Percentiles rank a stretch among this genome's conserved stretches.
These are phyloP conservation scores for Yarrowia sp. DNA, from an alignment of 805 yeast species.

Conservation along the genomic window DNA sequence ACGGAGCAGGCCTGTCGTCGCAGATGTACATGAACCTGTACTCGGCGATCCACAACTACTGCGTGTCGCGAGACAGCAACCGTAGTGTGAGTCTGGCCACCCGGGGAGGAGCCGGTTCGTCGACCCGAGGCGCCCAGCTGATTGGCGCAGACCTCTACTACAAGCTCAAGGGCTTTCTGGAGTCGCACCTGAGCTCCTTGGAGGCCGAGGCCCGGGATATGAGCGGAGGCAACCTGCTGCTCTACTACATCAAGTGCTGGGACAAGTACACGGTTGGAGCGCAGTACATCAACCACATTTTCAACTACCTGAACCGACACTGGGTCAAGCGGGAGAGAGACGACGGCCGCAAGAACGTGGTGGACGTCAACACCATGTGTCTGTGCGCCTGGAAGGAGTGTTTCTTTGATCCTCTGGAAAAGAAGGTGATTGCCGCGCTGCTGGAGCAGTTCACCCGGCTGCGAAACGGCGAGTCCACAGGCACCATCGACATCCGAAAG, in stretches of 20 bases:
- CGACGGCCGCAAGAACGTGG: slow-evolving; percentile 88
- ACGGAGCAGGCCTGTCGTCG: slow-evolving; percentile 49
- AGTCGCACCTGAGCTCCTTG: slow-evolving; percentile 54
- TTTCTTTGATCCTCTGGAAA: slow-evolving; percentile 73
- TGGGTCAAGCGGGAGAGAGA: slow-evolving; percentile 97
- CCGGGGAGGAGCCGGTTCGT: slow-evolving; percentile 40
- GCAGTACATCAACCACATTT: slow-evolving; percentile 86
- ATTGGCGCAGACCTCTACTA: slow-evolving; percentile 91
- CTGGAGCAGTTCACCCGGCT: slow-evolving; percentile 77
- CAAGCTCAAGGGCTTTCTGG: slow-evolving; percentile 70
- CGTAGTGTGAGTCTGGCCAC: slow-evolving; percentile 40
- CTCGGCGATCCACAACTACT: slow-evolving; percentile 90
- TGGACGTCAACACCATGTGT: slow-evolving; percentile 89
- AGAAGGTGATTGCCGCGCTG: slow-evolving; percentile 69
- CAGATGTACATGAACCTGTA: slow-evolving; percentile 83
- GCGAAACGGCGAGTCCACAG: slow-evolving; percentile 77
- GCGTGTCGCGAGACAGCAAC: slow-evolving; percentile 57
- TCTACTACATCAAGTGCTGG: slow-evolving; percentile 88
- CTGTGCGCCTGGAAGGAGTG: slow-evolving; percentile 85
- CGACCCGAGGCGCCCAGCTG: slow-evolving; percentile 54
- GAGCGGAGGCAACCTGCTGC: slow-evolving; percentile 71
- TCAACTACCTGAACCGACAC: slow-evolving; percentile 93
- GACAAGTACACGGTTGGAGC: slow-evolving; percentile 90
- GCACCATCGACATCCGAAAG: slow-evolving; percentile 67
- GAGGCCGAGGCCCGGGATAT: slow-evolving; percentile 50